A percentile compares a stretch with the other conserved stretches of the same genome.
These are phyloP conservation scores for Phytophthora lateralis DNA, from an alignment of 352 stramenopile genomes.

Conservation along the genomic window DNA sequence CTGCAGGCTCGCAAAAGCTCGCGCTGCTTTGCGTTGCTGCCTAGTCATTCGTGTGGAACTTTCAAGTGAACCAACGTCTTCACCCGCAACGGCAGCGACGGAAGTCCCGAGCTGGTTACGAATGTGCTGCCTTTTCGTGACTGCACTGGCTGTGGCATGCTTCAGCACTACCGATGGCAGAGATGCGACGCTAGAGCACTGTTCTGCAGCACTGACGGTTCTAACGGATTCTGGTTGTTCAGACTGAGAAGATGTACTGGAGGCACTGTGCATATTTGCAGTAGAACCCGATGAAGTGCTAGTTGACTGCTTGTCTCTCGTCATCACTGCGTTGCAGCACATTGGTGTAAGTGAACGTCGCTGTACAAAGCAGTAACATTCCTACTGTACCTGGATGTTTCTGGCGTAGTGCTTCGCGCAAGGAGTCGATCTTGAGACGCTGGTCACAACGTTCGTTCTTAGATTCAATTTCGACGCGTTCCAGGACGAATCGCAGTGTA, in stretches of 20 bases:
- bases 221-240: background rate
- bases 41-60: conserved; percentile 27
- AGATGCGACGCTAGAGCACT: conserved; percentile 6
- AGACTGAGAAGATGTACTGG: background rate
- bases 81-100: conserved; percentile 2
- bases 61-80: conserved; percentile 12
- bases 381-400: conserved; percentile 28
- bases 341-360: background rate
- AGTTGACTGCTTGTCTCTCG: conserved; percentile 9
- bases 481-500: conserved; percentile 55
- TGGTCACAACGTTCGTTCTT: conserved; percentile 50
- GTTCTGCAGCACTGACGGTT: background rate
- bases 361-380: background rate
- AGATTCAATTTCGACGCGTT: conserved; percentile 54
- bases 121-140: conserved; percentile 10
- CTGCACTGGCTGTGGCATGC: conserved; percentile 16
- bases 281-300: background rate
- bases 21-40: conserved; percentile 38
- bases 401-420: conserved; percentile 28
- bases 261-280: background rate
- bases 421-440: conserved; percentile 37
- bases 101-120: conserved; percentile 14
- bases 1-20: conserved; percentile 40
- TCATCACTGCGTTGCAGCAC: conserved; percentile 2
- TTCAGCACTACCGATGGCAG: conserved; percentile 34